A percentile compares a stretch with the other conserved stretches of the same genome.
Conservation (phyloP, 306 rosid genomes). For the Cucurbita moschata region DNA sequence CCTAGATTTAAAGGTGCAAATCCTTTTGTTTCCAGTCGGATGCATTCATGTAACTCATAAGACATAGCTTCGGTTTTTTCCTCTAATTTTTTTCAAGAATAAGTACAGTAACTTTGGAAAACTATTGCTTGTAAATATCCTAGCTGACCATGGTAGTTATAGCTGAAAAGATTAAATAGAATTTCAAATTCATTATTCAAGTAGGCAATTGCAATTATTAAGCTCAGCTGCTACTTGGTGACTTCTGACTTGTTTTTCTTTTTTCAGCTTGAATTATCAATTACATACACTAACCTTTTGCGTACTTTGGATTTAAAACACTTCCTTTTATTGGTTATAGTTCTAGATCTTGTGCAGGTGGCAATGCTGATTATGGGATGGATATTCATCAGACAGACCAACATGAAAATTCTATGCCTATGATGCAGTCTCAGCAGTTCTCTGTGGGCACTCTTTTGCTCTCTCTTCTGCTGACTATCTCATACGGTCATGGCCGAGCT, state of each 20-base stretch:
- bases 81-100: not conserved
- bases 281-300: not conserved
- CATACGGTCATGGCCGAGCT: not conserved
- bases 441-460: conserved; percentile 29
- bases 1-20: conserved; percentile 87
- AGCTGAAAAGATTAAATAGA: not conserved
- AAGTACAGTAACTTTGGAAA: not conserved
- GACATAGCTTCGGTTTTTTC: not conserved
- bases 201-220: not conserved
- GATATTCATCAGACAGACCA: conserved; percentile 97
- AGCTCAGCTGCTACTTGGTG: not conserved
- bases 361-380: conserved; percentile 61
- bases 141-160: not conserved
- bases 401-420: conserved; percentile 65
- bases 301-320: not conserved
- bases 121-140: not conserved
- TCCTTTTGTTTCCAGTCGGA: conserved; percentile 2
- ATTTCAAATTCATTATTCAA: not conserved
- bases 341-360: conserved; percentile 42
- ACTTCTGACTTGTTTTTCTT: not conserved
- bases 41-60: not conserved
- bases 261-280: not conserved
- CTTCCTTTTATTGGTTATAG: conserved; percentile 12
- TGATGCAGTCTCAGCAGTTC: conserved; percentile 94
- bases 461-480: not conserved